Base-by-base conservation (phyloP, 345 rosid genomes). In the Pugionium cornutum region DNA sequence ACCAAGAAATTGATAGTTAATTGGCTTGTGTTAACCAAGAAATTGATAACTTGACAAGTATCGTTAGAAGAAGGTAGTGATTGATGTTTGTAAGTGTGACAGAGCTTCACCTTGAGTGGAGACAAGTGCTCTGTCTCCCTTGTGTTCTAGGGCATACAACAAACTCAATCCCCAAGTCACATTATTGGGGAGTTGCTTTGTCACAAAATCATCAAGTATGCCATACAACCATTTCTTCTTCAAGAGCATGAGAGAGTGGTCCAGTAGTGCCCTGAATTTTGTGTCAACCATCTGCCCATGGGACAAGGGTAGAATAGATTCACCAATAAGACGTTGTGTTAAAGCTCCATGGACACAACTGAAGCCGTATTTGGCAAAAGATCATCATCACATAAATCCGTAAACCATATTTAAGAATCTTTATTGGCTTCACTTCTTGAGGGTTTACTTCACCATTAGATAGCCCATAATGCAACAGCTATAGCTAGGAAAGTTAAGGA, bases 101-200 rank as follows among this genome's bases (percentile, higher is more conserved):
- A 35, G 55, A 45, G 39, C 33, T 68, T 77, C 58, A 94, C 99
- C 97, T 82, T 86, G 97, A 75, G 91, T 90, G 52, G 97, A 85
- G 66, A 75, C 62, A 66, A 78, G 77, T 50, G 92, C 92, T 78
- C 91, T 79, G 73, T 94, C 96, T 73, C 96, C 97, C 73, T 70
- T 84, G 86, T 88, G 97, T 67, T 94, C 97, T 69, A 90, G 57
- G 45, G 95, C 96, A 82, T 90, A 94, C 75, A 94, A 66, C 81
- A 94, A 84, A 76, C 97, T 94, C 86, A 94, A 80, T 28, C 96
- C 92, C 97, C 96, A 94, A 10, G 99, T 94, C 67, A 90, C 99
- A 68, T 90, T 91, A 77, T 88, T 86, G 32, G 99, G 99, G 36
- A 94, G 91, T 76, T 90, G 99, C 83, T 90, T 91, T n/a, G 97